phyloP scores from a whole-genome alignment of 345 rosid species.

The Aurinia saxatilis region DNA sequence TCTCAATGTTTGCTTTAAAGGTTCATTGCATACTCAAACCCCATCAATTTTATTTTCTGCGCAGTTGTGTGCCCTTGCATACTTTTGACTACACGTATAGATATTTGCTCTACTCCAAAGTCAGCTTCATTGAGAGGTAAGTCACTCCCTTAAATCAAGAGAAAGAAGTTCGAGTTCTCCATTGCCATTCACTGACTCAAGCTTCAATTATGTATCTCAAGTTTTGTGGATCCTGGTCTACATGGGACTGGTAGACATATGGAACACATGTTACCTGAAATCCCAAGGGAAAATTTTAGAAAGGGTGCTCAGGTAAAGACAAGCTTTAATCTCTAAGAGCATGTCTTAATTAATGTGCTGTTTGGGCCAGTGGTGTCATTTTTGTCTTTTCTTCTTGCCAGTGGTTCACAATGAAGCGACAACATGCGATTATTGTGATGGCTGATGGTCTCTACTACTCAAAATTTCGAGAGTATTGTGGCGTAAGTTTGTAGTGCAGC shows the following conservation, averaged over 20 bases:
- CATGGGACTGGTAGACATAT: conserved; percentile 97
- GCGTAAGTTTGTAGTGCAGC: conserved; percentile 35
- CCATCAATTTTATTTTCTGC: background rate
- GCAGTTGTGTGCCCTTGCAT: conserved; percentile 92
- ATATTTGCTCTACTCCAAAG: conserved; percentile 72
- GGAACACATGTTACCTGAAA: conserved; percentile 90
- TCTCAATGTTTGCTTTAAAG: background rate
- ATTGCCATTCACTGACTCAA: conserved; percentile 2
- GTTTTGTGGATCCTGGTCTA: conserved; percentile 94
- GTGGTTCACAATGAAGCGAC: conserved; percentile 99
- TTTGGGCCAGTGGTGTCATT: background rate
- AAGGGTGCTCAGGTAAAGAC: conserved; percentile 95
- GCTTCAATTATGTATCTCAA: conserved; percentile 22
- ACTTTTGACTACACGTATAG: conserved; percentile 74
- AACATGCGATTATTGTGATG: conserved; percentile 83
- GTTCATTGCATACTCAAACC: background rate
- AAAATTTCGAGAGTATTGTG: conserved; percentile 79
- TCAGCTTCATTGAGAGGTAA: conserved; percentile 92
- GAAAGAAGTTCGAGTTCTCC: background rate
- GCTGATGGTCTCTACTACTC: conserved; percentile 90
- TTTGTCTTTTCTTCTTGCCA: conserved; percentile 23
- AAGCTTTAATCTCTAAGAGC: background rate
- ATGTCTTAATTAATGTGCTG: background rate
- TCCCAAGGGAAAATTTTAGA: conserved; percentile 76
- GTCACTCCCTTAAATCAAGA: background rate